Percentiles rank a stretch among this genome's conserved stretches.
phyloP scores from a whole-genome alignment of 2,329 filamentous ascomycete genomes.

The Aspergillus sp. region DNA sequence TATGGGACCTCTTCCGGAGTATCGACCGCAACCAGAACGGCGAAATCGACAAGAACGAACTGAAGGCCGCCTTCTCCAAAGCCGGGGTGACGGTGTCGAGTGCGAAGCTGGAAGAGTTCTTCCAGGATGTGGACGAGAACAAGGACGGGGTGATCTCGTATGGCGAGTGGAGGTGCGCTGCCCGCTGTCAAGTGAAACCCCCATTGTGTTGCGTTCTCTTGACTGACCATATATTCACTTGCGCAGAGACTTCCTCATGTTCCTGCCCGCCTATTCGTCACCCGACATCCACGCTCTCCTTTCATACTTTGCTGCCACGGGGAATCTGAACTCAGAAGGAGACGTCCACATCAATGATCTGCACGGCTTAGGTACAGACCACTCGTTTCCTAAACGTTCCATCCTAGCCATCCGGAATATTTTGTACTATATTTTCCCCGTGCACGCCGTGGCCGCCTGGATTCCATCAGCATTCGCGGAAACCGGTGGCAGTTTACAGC shows the following conservation, averaged over 20 bases:
- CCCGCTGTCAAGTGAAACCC: slow-evolving; percentile 4
- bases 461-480: slow-evolving; percentile 26
- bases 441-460: slow-evolving; percentile 22
- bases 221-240: slow-evolving; percentile 4
- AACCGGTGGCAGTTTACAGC: slow-evolving; percentile 16
- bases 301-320: slow-evolving; percentile 82
- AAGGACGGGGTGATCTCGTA: slow-evolving; percentile 80
- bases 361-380: slow-evolving; percentile 76
- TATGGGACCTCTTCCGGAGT: slow-evolving; percentile 69
- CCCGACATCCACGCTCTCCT: slow-evolving; percentile 67
- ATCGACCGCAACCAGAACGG: slow-evolving; percentile 84
- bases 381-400: slow-evolving; percentile 32
- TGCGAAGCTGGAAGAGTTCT: slow-evolving; percentile 73
- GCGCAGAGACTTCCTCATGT: slow-evolving; percentile 79
- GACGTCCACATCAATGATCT: slow-evolving; percentile 90
- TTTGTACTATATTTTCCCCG: slow-evolving; percentile 28
- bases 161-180: slow-evolving; percentile 86
- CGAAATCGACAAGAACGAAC: slow-evolving; percentile 75
- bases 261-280: slow-evolving; percentile 58
- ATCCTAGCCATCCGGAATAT: slow-evolving; percentile 23
- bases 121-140: slow-evolving; percentile 80
- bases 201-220: slow-evolving; percentile 6
- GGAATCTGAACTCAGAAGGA: slow-evolving; percentile 85
- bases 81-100: slow-evolving; percentile 71
- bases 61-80: slow-evolving; percentile 65